A percentile compares a stretch with the other conserved stretches of the same genome.
phyloP scores from a whole-genome alignment of 2,329 filamentous ascomycete species.

The Amylocarpus encephaloides region DNA sequence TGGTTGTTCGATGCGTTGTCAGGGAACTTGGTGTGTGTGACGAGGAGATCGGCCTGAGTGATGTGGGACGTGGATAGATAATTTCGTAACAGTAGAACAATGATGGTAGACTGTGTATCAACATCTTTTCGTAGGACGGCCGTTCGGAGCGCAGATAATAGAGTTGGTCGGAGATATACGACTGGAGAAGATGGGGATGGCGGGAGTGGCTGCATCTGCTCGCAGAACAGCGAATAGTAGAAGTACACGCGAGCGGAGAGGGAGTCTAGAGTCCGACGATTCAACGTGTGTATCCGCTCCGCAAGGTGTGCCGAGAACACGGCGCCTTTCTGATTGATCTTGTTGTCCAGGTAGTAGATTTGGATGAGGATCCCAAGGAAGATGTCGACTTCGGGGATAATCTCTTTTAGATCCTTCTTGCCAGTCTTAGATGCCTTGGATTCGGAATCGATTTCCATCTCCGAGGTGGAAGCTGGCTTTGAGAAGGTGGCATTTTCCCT shows the following conservation, averaged over 20 bases:
- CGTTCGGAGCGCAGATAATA: conserved; percentile 84
- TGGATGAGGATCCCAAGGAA: conserved; percentile 82
- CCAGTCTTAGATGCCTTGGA: conserved; percentile 49
- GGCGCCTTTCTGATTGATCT: conserved; percentile 71
- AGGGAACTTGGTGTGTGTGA: conserved; percentile 93
- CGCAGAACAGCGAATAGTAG: conserved; percentile 93
- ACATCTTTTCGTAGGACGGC: conserved; percentile 95
- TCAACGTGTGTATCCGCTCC: conserved; percentile 79
- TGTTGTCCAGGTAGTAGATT: conserved; percentile 82
- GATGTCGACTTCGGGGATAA: conserved; percentile 79
- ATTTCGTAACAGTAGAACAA: conserved; percentile 88
- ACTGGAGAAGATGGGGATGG: conserved; percentile 85
- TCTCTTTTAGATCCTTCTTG: conserved; percentile 65
- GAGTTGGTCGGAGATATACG: conserved; percentile 75
- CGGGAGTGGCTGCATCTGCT: conserved; percentile 79
- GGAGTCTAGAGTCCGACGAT: conserved; percentile 89
- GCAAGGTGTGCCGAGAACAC: conserved; percentile 80
- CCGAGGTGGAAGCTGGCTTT: conserved; percentile 46
- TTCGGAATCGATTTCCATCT: conserved; percentile 70
- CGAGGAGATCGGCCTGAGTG: conserved; percentile 88
- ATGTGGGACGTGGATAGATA: conserved; percentile 96
- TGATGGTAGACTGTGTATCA: conserved; percentile 95
- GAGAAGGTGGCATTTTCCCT: conserved; percentile 59
- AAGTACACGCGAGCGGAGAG: conserved; percentile 95
- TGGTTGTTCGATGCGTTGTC: conserved; percentile 95